These are phyloP conservation scores for Tuber melanosporum DNA, from an alignment of 495 filamentous ascomycete genomes.

Conservation along the genomic window DNA sequence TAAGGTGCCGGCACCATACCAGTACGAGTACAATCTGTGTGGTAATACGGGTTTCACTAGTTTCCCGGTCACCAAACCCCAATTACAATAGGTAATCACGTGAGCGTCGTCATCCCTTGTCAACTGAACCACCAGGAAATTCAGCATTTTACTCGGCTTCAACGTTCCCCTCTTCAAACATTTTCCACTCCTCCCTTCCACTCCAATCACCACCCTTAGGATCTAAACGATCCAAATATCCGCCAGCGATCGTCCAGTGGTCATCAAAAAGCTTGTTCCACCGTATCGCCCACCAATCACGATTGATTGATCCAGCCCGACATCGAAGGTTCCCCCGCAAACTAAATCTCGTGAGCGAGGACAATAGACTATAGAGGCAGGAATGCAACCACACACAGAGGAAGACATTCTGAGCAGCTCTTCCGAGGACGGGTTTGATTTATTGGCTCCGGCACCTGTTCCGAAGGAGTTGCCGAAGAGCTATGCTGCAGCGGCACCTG, in stretches of 20 bases:
- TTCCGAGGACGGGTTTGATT: neutral
- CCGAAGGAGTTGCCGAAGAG: neutral
- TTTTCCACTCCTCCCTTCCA: neutral
- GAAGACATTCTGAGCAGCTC: conserved; percentile 1
- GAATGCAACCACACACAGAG: neutral
- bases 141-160: neutral
- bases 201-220: neutral
- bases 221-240: neutral
- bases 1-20: too few relatives aligned
- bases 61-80: too few relatives aligned
- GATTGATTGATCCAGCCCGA: neutral
- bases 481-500: neutral
- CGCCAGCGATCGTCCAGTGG: neutral
- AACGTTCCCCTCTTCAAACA: neutral
- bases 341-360: neutral
- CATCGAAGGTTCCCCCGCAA: neutral
- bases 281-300: neutral
- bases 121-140: neutral
- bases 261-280: neutral
- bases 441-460: neutral
- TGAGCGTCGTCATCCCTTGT: neutral
- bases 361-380: neutral
- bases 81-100: neutral
- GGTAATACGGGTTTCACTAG: too few relatives aligned
- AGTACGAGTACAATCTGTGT: too few relatives aligned